Evolutionary conservation across 495 filamentous ascomycete species (phyloP).

Genomic region (Aspergillus leporis): DNA sequence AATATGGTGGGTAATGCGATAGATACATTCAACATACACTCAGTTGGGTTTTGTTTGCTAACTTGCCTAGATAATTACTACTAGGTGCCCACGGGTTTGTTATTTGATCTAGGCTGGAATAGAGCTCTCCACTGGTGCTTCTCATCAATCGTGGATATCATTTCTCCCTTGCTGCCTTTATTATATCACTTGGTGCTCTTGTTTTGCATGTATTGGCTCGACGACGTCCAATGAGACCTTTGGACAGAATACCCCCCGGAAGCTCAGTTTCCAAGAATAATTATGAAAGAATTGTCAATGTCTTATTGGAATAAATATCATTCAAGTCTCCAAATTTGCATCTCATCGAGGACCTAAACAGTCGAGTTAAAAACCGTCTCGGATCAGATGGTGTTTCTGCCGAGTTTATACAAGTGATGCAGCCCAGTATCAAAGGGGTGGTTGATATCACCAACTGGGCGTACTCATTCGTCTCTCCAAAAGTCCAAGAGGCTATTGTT

Average conservation of each 20-base stretch:
- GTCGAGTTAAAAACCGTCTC: not conserved
- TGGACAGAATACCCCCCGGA: not conserved
- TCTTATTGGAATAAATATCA: not conserved
- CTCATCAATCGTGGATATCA: too few relatives aligned
- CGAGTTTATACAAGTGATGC: not conserved
- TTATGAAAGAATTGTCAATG: slow-evolving; percentile 6
- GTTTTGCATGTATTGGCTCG: too few relatives aligned
- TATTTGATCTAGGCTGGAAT: too few relatives aligned
- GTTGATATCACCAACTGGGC: slow-evolving; percentile 4
- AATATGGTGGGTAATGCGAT: too few relatives aligned
- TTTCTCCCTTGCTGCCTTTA: too few relatives aligned
- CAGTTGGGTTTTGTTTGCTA: too few relatives aligned
- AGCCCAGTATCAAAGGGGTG: not conserved
- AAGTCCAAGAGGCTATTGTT: slow-evolving; percentile 1
- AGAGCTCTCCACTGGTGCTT: too few relatives aligned
- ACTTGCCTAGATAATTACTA: too few relatives aligned
- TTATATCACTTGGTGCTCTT: too few relatives aligned
- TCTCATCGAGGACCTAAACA: not conserved
- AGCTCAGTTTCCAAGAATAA: not conserved
- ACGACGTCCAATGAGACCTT: too few relatives aligned
- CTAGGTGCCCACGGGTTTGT: too few relatives aligned
- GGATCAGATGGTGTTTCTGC: slow-evolving; percentile 1
- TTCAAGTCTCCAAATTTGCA: not conserved
- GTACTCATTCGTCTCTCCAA: slow-evolving; percentile 6
- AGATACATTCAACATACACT: too few relatives aligned